Percentiles rank a stretch among this genome's conserved stretches.
phyloP scores from a whole-genome alignment of 129 eudicot genomes.

The Saposhnikovia divaricata region DNA sequence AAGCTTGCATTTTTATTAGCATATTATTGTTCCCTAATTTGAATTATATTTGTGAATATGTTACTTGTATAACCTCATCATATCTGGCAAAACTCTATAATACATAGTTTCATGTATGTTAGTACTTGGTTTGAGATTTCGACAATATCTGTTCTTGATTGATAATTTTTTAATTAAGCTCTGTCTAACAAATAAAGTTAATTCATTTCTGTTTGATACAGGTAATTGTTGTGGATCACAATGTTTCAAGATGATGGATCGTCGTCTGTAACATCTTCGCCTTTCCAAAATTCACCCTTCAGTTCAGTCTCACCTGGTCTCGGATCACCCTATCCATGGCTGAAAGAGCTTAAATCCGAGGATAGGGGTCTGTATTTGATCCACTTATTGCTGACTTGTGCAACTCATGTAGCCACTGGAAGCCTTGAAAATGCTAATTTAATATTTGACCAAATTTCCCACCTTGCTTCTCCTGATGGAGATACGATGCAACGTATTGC shows the following conservation, averaged over 20 bases:
- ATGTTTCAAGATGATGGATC: constrained; percentile 98
- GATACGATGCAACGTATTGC: constrained; percentile 98
- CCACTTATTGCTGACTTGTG: constrained; percentile 78
- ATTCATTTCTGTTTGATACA: background rate
- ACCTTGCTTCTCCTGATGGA: constrained; percentile 87
- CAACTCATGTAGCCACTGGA: constrained; percentile 83
- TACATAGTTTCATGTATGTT: background rate
- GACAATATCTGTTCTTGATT: background rate
- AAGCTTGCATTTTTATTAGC: background rate
- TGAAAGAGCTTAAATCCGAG: constrained; percentile 82
- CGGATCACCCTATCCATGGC: constrained; percentile 73
- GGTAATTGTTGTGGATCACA: constrained; percentile 17
- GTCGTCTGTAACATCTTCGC: constrained; percentile 77
- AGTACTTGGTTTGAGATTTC: background rate
- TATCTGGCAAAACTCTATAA: background rate
- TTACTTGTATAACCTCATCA: background rate
- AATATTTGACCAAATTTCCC: constrained; percentile 91
- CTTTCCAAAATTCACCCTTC: constrained; percentile 59
- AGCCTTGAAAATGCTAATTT: constrained; percentile 86
- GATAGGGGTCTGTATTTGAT: constrained; percentile 86
- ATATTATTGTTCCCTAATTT: background rate
- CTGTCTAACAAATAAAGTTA: background rate
- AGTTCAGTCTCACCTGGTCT: constrained; percentile 58
- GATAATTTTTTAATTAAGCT: background rate
- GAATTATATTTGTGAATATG: background rate